Percentiles rank a stretch among this genome's conserved stretches.
These are phyloP conservation scores for Teratosphaeria epicoccoides DNA, from an alignment of 2,329 filamentous ascomycete genomes.

Conservation along the genomic window DNA sequence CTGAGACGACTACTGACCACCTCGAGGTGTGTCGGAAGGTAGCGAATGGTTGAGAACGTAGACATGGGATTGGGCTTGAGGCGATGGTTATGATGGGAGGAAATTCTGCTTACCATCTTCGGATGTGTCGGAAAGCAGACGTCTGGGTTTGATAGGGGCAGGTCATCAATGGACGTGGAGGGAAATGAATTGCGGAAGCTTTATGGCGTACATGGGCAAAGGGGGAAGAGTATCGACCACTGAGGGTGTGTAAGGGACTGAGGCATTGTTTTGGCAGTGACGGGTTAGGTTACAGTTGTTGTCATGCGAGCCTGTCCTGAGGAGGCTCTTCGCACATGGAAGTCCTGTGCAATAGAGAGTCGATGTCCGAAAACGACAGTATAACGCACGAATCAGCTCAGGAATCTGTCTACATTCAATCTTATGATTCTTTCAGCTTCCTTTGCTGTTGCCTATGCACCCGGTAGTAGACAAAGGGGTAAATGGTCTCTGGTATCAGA, in stretches of 20 bases:
- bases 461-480: conserved; percentile 31
- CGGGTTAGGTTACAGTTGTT: too few species aligned
- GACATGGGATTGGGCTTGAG: too few species aligned
- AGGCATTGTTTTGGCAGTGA: too few species aligned
- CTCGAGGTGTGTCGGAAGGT: neutral
- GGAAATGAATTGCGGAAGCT: too few species aligned
- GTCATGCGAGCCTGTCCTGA: too few species aligned
- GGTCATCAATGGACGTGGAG: too few species aligned
- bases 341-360: too few species aligned
- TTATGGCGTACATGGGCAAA: neutral
- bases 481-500: conserved; percentile 29
- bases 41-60: neutral
- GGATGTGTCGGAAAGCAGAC: neutral
- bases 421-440: neutral
- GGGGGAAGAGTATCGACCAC: neutral
- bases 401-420: neutral
- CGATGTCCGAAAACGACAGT: too few species aligned
- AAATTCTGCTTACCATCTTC: neutral
- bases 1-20: neutral
- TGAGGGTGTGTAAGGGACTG: too few species aligned
- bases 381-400: too few species aligned
- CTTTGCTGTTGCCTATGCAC: conserved; percentile 7
- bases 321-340: too few species aligned
- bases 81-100: neutral
- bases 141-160: too few species aligned